Percentiles rank a stretch among this genome's conserved stretches.
These are phyloP conservation scores for Pythium sp. DNA, from an alignment of 352 stramenopile species.

Conservation along the genomic window DNA sequence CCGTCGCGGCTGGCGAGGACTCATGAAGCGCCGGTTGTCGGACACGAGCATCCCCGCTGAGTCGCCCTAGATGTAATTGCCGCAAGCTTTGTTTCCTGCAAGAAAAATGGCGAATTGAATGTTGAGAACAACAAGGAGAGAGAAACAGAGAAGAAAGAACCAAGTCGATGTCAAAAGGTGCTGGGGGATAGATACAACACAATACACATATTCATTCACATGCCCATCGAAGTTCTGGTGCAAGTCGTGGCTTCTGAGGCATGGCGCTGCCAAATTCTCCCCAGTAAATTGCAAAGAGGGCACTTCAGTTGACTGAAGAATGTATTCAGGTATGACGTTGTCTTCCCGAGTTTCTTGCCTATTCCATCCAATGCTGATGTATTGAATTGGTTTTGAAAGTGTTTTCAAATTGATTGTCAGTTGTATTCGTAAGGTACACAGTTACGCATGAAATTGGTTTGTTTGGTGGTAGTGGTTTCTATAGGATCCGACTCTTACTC, in stretches of 20 bases:
- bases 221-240: not conserved
- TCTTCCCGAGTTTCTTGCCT: too few species aligned
- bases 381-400: too few species aligned
- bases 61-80: conserved; percentile 31
- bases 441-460: not conserved
- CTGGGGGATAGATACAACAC: not conserved
- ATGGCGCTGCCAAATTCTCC: too few species aligned
- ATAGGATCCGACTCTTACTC: not conserved
- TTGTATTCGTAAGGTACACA: not conserved
- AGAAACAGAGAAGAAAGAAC: not conserved
- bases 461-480: not conserved
- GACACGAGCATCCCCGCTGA: conserved; percentile 71
- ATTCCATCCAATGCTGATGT: too few species aligned
- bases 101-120: not conserved
- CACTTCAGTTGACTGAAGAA: too few species aligned
- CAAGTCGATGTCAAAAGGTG: not conserved
- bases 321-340: too few species aligned
- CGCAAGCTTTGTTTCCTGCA: not conserved
- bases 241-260: too few species aligned
- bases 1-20: conserved; percentile 69
- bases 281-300: too few species aligned
- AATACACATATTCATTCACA: not conserved
- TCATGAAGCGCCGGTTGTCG: conserved; percentile 81
- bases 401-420: too few species aligned
- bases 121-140: not conserved